Evolutionary conservation across 331 rosid genomes (phyloP).

Genomic region (Telfairia occidentalis): DNA sequence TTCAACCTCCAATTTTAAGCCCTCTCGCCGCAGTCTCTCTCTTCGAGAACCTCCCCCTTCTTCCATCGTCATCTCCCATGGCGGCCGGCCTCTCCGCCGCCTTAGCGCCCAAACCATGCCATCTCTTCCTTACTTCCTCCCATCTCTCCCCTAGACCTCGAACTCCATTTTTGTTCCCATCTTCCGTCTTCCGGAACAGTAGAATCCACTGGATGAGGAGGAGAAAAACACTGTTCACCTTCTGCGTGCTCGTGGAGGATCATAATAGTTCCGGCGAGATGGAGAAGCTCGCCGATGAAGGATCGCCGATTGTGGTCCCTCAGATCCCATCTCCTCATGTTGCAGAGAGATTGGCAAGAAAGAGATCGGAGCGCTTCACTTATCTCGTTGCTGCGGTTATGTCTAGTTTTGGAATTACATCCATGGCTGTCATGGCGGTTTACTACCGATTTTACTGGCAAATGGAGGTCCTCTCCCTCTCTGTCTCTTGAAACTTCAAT

Average conservation of each 20-base stretch:
- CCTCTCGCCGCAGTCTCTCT: background rate
- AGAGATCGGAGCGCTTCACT: conserved; percentile 62
- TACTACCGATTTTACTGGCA: conserved; percentile 90
- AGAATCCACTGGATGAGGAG: conserved; percentile 19
- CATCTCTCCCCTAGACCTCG: conserved; percentile 26
- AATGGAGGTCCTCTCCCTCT: conserved; percentile 67
- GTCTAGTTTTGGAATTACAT: conserved; percentile 77
- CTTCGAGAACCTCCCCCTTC: background rate
- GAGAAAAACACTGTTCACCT: conserved; percentile 29
- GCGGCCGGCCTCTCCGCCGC: conserved; percentile 64
- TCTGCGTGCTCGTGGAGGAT: conserved; percentile 58
- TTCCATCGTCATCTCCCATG: conserved; percentile 31
- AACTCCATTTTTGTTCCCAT: conserved; percentile 24
- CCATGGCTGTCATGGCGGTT: conserved; percentile 75
- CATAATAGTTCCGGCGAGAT: conserved; percentile 31
- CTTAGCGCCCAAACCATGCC: conserved; percentile 36
- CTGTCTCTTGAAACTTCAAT: background rate
- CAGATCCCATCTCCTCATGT: conserved; percentile 28
- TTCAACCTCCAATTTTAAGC: background rate
- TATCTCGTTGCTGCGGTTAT: conserved; percentile 76
- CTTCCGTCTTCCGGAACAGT: conserved; percentile 19
- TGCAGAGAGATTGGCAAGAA: conserved; percentile 40
- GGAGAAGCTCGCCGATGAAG: conserved; percentile 16
- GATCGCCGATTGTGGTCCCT: background rate
- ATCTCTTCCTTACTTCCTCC: conserved; percentile 27